Conservation (phyloP, 108 stramenopile genomes). For the Aurantiochytrium sp. region DNA sequence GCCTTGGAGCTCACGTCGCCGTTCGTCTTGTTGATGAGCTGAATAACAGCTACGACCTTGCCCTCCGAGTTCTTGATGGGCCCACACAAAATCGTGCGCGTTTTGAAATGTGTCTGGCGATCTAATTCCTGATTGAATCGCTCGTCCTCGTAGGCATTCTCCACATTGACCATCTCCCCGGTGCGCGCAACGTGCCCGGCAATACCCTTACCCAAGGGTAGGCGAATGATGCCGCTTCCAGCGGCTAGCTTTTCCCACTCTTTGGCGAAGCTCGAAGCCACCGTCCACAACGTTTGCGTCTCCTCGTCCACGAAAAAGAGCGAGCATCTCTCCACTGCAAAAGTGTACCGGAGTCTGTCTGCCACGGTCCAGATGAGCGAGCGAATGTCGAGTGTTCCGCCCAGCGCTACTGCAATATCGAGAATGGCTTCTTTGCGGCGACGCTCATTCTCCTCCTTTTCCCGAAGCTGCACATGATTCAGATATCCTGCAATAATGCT, state of each 20-base stretch:
- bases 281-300: constrained; percentile 32
- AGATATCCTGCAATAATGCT: background rate
- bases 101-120: constrained; percentile 36
- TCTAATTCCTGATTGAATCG: constrained; percentile 49
- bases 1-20: background rate
- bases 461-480: background rate
- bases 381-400: constrained; percentile 26
- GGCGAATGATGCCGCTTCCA: background rate
- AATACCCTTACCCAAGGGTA: constrained; percentile 28
- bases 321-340: constrained; percentile 32
- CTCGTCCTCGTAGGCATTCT: constrained; percentile 46
- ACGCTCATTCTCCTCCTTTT: background rate
- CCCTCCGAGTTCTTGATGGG: constrained; percentile 27
- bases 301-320: constrained; percentile 39
- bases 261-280: background rate
- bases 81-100: constrained; percentile 41
- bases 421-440: background rate
- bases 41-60: constrained; percentile 25
- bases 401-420: background rate
- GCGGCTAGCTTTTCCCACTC: background rate
- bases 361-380: constrained; percentile 34
- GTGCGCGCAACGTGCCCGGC: constrained; percentile 42
- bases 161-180: constrained; percentile 37
- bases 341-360: constrained; percentile 29
- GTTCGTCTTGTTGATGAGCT: constrained; percentile 28